phyloP scores from a whole-genome alignment of 805 yeast genomes.

The Starmerella khaoyaiensis region DNA sequence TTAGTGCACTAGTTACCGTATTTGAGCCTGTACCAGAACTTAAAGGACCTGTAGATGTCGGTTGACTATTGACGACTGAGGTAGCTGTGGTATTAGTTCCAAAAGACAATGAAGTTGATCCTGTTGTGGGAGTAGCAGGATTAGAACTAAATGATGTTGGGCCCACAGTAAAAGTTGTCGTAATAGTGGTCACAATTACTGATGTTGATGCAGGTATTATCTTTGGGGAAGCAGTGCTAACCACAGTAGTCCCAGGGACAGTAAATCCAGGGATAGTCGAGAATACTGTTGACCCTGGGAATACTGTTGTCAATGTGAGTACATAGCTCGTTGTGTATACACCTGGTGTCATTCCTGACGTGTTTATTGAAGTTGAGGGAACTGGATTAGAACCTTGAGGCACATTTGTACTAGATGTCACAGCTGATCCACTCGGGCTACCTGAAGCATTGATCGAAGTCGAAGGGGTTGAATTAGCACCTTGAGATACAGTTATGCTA shows the following conservation, averaged over 20 bases:
- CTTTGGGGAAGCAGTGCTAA: slow-evolving; percentile 1
- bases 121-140: neutral
- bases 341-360: slow-evolving; percentile 5
- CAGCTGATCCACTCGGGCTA: neutral
- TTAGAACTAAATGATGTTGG: slow-evolving; percentile 1
- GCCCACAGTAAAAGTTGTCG: slow-evolving; percentile 8
- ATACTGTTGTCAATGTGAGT: neutral
- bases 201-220: slow-evolving; percentile 1
- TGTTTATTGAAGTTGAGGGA: slow-evolving; percentile 1
- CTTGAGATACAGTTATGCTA: too few relatives aligned
- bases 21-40: too few relatives aligned
- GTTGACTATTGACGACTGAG: too few relatives aligned
- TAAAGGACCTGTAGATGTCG: neutral
- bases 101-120: neutral
- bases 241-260: slow-evolving; percentile 13
- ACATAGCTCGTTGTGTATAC: slow-evolving; percentile 4
- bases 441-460: neutral
- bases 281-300: slow-evolving; percentile 6
- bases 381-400: neutral
- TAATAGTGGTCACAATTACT: slow-evolving; percentile 3
- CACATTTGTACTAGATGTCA: neutral
- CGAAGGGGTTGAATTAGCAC: neutral
- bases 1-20: too few relatives aligned
- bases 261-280: slow-evolving; percentile 17
- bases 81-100: neutral